These are phyloP conservation scores for Hydrangea macrophylla DNA, from an alignment of 148 eudicot species.

Conservation along the genomic window DNA sequence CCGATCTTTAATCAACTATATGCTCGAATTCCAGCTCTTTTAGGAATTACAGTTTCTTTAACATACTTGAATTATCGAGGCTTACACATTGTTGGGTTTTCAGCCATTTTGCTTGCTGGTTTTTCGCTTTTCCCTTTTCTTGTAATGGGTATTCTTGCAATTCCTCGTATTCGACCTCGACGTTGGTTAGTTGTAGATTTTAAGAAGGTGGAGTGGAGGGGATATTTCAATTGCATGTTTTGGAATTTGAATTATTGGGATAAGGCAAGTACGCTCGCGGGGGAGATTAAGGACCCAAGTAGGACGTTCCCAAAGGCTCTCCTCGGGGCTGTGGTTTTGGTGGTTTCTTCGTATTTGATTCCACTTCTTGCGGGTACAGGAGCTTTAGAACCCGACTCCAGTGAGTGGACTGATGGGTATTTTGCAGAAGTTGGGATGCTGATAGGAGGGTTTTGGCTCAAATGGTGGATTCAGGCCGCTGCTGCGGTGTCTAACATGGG, in stretches of 20 bases:
- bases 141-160: constrained; percentile 48
- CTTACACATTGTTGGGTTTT: constrained; percentile 61
- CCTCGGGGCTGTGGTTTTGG: constrained; percentile 61
- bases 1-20: constrained; percentile 39
- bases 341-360: constrained; percentile 53
- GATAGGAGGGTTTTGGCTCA: constrained; percentile 80
- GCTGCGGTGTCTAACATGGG: constrained; percentile 82
- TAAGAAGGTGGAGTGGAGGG: constrained; percentile 58
- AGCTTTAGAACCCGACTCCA: constrained; percentile 36
- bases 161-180: constrained; percentile 49
- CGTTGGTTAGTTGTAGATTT: constrained; percentile 53
- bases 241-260: constrained; percentile 95
- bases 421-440: constrained; percentile 72
- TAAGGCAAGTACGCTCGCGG: constrained; percentile 78
- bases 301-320: constrained; percentile 65
- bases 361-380: constrained; percentile 85
- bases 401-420: constrained; percentile 76
- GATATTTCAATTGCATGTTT: constrained; percentile 69
- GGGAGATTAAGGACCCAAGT: constrained; percentile 68
- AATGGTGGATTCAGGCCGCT: constrained; percentile 83
- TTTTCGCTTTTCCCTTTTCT: constrained; percentile 67
- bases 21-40: constrained; percentile 62
- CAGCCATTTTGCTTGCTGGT: constrained; percentile 56
- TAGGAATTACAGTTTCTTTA: constrained; percentile 48
- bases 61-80: constrained; percentile 75